Evolutionary conservation across 2,329 filamentous ascomycete genomes (phyloP), one percentile per base, ranked within the genome.

Genomic region (Acephala macrosclerotiorum): DNA sequence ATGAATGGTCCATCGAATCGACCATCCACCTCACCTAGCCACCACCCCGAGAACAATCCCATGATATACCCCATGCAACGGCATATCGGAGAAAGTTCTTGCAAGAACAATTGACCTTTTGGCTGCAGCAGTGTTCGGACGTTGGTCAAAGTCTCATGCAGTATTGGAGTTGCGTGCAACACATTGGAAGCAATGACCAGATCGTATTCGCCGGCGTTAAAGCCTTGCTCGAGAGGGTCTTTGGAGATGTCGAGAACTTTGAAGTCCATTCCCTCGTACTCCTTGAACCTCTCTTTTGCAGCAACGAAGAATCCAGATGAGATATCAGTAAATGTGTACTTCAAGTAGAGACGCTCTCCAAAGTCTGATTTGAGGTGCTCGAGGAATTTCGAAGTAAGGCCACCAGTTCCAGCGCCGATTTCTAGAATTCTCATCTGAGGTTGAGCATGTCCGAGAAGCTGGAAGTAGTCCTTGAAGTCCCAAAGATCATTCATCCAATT

Each of bases 241-340:
- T 55, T 53, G 16, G 62, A 57, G 1, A 68, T 70, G 59, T 72
- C 67, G 0, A 81, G 72, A 1, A 69, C 72, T 29, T 74, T 73
- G 67, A 76, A 81, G 33, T 58, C 58, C 55, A 66, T 63, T 26
- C 64, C 20, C 9, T 35, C 40, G n/a, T 57, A 25, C 1, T 16
- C 61, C 40, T 7, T 55, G 66, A 78, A 75, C 5, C 60, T 63
- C 33, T 75, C 69, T 26, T 71, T 65, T 0, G 78, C 79, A 1
- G 72, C 67, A 16, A 78, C 76, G 59, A 84, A 82, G 72, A 81
- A 81, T 11, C 74, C 77, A 3, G 75, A 64, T 0, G 78, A 79
- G 12, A 83, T 77, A 64, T 84, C 82, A 0, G 83, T 84, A 70
- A 76, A 85, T 0, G 79, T 81, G 69, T 84, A 85, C 1, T 74